These are phyloP conservation scores for Petunia secreta DNA, from an alignment of 257 asterid species.

Conservation along the genomic window DNA sequence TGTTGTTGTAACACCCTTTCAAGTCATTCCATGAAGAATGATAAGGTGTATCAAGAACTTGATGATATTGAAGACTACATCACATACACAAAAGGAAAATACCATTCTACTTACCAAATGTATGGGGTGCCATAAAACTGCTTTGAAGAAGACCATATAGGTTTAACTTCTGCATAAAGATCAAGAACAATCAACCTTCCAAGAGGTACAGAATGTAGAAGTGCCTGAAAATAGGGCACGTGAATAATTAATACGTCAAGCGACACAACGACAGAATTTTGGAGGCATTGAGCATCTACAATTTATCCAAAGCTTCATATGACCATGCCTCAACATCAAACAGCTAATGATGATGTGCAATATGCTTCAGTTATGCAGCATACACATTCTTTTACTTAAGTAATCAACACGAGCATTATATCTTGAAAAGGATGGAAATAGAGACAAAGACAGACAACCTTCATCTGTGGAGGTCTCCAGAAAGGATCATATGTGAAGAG, in stretches of 20 bases:
- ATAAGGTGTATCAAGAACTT: not conserved
- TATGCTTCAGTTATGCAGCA: conserved; percentile 4
- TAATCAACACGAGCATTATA: not conserved
- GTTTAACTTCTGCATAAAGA: conserved; percentile 84
- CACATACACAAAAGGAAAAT: conserved; percentile 14
- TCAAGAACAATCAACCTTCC: conserved; percentile 87
- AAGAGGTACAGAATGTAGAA: conserved; percentile 81
- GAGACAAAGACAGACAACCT: conserved; percentile 46
- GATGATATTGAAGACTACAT: conserved; percentile 9
- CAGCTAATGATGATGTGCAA: not conserved
- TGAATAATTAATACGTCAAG: not conserved
- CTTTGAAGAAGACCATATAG: conserved; percentile 79
- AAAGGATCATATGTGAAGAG: conserved; percentile 83
- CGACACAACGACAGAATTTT: not conserved
- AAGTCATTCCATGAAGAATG: conserved; percentile 5
- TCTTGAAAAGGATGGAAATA: conserved; percentile 22
- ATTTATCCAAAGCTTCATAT: not conserved
- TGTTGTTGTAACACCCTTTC: not conserved
- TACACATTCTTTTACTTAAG: not conserved
- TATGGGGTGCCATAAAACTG: conserved; percentile 84
- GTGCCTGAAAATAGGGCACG: conserved; percentile 62
- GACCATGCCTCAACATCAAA: not conserved
- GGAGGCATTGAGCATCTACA: not conserved
- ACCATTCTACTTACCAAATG: conserved; percentile 56
- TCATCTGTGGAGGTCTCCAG: conserved; percentile 92